phyloP scores from a whole-genome alignment of 2,329 filamentous ascomycete species.

The Ophiostoma ips region DNA sequence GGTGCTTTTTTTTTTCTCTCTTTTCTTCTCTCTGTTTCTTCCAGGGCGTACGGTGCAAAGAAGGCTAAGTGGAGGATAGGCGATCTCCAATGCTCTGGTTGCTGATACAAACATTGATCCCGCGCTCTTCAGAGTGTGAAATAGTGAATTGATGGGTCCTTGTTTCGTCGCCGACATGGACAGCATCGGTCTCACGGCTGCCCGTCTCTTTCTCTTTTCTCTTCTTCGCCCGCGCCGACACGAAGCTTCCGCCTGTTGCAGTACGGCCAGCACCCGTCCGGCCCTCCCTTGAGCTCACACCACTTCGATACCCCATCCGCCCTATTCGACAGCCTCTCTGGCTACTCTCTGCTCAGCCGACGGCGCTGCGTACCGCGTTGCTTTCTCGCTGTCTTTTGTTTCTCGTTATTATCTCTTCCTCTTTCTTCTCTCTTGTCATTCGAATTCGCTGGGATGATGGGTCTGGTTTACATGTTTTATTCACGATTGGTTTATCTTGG shows the following conservation, averaged over 20 bases:
- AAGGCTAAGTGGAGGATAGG: slow-evolving; percentile 33
- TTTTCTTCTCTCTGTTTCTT: too few relatives aligned
- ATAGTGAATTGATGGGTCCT: slow-evolving; percentile 16
- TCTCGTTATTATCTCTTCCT: background rate
- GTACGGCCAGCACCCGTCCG: background rate
- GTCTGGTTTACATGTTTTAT: background rate
- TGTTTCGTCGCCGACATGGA: slow-evolving; percentile 4
- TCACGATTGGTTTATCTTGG: slow-evolving; percentile 4
- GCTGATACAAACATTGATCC: slow-evolving; percentile 19
- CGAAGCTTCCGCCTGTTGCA: background rate
- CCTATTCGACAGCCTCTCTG: background rate
- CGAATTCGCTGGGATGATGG: slow-evolving; percentile 3
- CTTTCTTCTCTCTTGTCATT: background rate
- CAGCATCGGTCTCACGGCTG: background rate
- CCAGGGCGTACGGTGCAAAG: slow-evolving; percentile 25
- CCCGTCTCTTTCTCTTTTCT: background rate
- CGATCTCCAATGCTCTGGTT: slow-evolving; percentile 16
- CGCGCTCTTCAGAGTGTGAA: slow-evolving; percentile 18
- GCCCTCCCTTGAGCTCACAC: background rate
- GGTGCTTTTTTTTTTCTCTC: too few relatives aligned
- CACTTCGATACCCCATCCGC: background rate
- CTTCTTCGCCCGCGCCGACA: background rate
- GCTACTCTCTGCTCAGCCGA: background rate
- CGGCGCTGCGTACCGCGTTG: slow-evolving; percentile 3
- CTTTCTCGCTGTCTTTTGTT: background rate